Evolutionary conservation across 2,329 filamentous ascomycete genomes (phyloP).

Genomic region (Aspergillus sp.): DNA sequence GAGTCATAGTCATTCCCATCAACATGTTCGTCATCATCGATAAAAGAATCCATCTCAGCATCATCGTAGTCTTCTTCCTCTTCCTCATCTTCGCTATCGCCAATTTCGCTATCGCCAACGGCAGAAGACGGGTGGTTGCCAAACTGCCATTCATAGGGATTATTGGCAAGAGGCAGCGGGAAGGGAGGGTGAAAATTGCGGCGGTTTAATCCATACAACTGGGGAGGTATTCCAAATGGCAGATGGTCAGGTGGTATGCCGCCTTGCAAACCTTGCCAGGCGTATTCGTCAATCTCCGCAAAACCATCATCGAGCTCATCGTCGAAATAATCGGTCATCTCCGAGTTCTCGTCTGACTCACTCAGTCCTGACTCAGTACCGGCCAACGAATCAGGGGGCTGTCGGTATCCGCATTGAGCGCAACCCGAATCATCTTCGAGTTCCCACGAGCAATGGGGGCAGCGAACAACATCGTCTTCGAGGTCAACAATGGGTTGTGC

Average conservation of each 20-base stretch:
- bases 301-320: constrained; percentile 26
- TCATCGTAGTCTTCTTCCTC: constrained; percentile 25
- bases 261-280: constrained; percentile 9
- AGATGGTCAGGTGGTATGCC: not conserved
- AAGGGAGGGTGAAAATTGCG: not conserved
- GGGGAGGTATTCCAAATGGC: too few relatives aligned
- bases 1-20: constrained; percentile 15
- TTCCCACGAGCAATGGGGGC: constrained; percentile 60
- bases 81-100: constrained; percentile 13
- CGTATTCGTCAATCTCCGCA: constrained; percentile 23
- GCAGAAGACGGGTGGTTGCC: not conserved
- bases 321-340: constrained; percentile 38
- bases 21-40: constrained; percentile 25
- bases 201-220: too few relatives aligned
- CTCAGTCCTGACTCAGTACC: constrained; percentile 35
- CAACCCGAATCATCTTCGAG: constrained; percentile 56
- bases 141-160: too few relatives aligned
- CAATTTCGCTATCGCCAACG: not conserved
- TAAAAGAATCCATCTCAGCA: constrained; percentile 30
- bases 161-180: not conserved
- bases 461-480: constrained; percentile 58
- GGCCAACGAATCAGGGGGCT: constrained; percentile 38
- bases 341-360: constrained; percentile 39
- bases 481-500: constrained; percentile 48
- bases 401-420: constrained; percentile 50